Evolutionary conservation across 257 asterid species (phyloP), one percentile per base, ranked within the genome.

Genomic region (Rhazya stricta): DNA sequence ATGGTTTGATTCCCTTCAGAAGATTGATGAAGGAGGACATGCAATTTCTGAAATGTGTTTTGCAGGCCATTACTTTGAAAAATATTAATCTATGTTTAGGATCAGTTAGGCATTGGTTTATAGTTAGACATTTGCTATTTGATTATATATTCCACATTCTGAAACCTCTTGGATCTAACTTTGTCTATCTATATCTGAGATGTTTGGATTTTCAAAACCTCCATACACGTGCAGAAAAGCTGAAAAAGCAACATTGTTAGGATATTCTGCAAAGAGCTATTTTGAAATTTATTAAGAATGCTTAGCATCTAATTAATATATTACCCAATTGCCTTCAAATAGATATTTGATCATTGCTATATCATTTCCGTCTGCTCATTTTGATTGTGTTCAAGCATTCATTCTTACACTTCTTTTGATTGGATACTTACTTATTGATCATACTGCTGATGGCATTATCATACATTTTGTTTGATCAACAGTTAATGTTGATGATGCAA

Each of bases 401-500:
- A 29, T 39, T 56, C 2, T 42, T 62, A 9, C 25, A 69, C 18
- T 6, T 43, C 25, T 12, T 58, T 13, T 63, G 37, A 48, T 57
- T 21, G 41, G 10, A 39, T 23, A 21, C 34, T 23, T 45, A 37
- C 42, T 25, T 27, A n/a, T 56, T 41, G 69, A 42, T 27, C 13
- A 73, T 45, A 42, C n/a, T 63, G 71, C 63, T 50, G 70, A 43
- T 73, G 61, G 61, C 46, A 73, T 60, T 57, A 12, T 13, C 71
- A 39, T 42, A 60, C 69, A 54, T 63, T 69, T 61, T 82, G 50
- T 23, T 34, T 75, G 65, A 46, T 79, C 65, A 43, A 74, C 90
- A 95, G 99, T 92, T 72, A 95, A 90, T n/a, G 96, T 95, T 81
- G 99, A 95, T 82, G 99, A 95, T 88, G 98, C 99, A 73, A 76